Base-by-base conservation (phyloP, 257 asterid genomes). In the Euphrasia confusa region DNA sequence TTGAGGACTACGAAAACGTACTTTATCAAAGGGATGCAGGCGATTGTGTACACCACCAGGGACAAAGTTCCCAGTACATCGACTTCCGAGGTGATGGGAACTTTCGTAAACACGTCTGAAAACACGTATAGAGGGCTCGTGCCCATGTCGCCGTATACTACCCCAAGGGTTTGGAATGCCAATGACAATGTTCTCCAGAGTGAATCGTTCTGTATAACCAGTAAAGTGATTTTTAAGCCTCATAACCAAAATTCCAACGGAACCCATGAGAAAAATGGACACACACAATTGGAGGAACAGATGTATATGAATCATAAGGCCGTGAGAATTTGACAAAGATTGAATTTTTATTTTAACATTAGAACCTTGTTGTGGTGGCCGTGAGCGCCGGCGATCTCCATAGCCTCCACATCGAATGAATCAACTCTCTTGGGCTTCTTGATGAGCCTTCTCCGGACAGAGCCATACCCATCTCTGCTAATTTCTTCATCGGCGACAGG, bases 111-210 rank as follows among this genome's bases (percentile, higher is more conserved):
- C 15, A 92, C 96, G 30, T 80, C 97, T 21, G 94, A 75, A 69
- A 92, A 89, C 55, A 86, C 97, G 52, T 92, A 92, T 2, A 92
- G 73, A 66, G 99, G 99, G 64, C 97, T 89, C 7, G 99, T 89
- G 14, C 97, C 99, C 99, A 92, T 78, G 67, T 92, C 99, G 35
- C 99, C 99, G 54, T 89, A 92, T 18, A 89, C 99, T 56, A 92
- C 99, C 58, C 99, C 99, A 18, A 92, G 95, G 7, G 99, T 92
- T 83, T 92, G 99, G 73, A 89, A 92, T 72, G 96, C 95, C 77
- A 89, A 49, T 12, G 88, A 79, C 61, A 89, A 73, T 54, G 88
- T 89, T 61, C 71, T 71, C 95, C 87, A 83, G 35, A 77, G 62
- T 56, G 97, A 76, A 54, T 58, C 79, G 63, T 84, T 89, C 99